Conservation (phyloP, 768 basidiomycete species). For the Auriscalpium microsporum region DNA sequence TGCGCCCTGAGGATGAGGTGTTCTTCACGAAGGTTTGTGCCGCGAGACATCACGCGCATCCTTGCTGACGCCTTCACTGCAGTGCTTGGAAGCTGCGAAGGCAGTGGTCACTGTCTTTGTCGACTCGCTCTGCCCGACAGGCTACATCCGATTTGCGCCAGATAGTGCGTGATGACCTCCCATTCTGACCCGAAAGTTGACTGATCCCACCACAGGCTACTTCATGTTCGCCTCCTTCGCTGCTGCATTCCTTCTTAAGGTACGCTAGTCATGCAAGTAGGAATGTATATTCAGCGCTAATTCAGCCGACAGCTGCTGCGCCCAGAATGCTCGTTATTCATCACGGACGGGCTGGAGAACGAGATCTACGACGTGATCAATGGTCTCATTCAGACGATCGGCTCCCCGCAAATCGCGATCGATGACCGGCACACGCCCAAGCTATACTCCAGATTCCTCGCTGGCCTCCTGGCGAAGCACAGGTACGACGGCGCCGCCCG, state of each 20-base stretch:
- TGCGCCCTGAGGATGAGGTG: conserved; percentile 17
- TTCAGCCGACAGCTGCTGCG: conserved; percentile 56
- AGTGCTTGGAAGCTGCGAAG: conserved; percentile 14
- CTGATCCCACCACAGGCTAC: conserved; percentile 2
- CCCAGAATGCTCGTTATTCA: conserved; percentile 58
- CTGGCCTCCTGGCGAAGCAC: conserved; percentile 54
- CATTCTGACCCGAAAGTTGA: neutral
- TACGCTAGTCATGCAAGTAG: conserved; percentile 18
- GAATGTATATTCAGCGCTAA: neutral
- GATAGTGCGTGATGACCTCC: conserved; percentile 10
- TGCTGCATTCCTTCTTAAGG: conserved; percentile 77
- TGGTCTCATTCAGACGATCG: conserved; percentile 57
- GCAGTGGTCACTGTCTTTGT: conserved; percentile 8
- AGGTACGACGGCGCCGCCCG: conserved; percentile 14
- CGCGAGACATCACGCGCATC: neutral
- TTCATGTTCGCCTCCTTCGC: conserved; percentile 34
- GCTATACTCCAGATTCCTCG: conserved; percentile 72
- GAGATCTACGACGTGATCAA: conserved; percentile 60
- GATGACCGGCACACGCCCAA: conserved; percentile 79
- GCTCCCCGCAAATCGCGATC: conserved; percentile 61
- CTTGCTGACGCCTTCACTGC: neutral
- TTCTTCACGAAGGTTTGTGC: conserved; percentile 20
- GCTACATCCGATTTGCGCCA: conserved; percentile 22
- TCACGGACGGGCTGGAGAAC: conserved; percentile 47
- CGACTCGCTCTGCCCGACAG: conserved; percentile 12